phyloP scores from a whole-genome alignment of 2,329 filamentous ascomycete genomes.

The Juglanconis sp. region DNA sequence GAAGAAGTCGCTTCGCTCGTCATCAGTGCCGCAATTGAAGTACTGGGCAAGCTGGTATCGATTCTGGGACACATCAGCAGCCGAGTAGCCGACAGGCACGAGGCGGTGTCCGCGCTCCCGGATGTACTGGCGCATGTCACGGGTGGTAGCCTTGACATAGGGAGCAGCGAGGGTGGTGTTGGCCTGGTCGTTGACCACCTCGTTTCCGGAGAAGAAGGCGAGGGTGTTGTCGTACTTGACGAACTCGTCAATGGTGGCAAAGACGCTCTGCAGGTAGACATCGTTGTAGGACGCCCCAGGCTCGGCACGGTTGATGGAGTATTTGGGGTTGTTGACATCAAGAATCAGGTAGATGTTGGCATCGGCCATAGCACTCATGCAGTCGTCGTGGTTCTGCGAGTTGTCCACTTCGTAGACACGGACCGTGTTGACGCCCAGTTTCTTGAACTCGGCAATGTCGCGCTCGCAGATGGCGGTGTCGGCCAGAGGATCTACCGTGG shows the following conservation, averaged over 20 bases:
- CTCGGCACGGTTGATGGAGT: slow-evolving; percentile 77
- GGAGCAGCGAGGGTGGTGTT: slow-evolving; percentile 64
- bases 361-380: slow-evolving; percentile 76
- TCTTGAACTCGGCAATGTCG: slow-evolving; percentile 77
- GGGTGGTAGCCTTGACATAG: slow-evolving; percentile 75
- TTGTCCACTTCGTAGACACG: slow-evolving; percentile 94
- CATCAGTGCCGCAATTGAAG: slow-evolving; percentile 88
- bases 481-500: slow-evolving; percentile 69
- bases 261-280: slow-evolving; percentile 78
- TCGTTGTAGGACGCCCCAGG: slow-evolving; percentile 82
- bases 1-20: slow-evolving; percentile 83
- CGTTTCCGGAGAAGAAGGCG: slow-evolving; percentile 80
- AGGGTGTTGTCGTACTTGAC: slow-evolving; percentile 80
- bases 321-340: slow-evolving; percentile 85
- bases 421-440: slow-evolving; percentile 84
- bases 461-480: slow-evolving; percentile 68
- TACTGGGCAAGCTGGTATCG: slow-evolving; percentile 83
- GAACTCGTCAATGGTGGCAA: slow-evolving; percentile 85
- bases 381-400: slow-evolving; percentile 73
- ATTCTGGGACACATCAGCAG: slow-evolving; percentile 80
- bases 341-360: slow-evolving; percentile 90
- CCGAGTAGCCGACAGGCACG: slow-evolving; percentile 73
- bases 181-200: slow-evolving; percentile 69
- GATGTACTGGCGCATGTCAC: slow-evolving; percentile 73
- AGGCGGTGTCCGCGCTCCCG: slow-evolving; percentile 57